These are phyloP conservation scores for Exidia glandulosa DNA, from an alignment of 768 basidiomycete species.

Conservation along the genomic window DNA sequence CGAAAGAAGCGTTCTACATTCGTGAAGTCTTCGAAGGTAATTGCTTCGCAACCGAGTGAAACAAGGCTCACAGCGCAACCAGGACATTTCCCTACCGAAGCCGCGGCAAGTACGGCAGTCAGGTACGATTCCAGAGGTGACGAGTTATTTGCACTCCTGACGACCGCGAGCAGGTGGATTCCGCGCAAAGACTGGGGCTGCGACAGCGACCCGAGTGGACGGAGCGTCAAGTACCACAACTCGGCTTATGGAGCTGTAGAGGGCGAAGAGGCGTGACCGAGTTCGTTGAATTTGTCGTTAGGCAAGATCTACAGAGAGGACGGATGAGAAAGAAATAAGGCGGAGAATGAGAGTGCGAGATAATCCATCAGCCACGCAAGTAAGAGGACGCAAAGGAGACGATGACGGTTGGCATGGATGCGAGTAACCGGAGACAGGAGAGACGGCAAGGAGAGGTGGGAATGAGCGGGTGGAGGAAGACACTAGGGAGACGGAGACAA, in stretches of 20 bases:
- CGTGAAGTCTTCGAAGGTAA: slow-evolving; percentile 83
- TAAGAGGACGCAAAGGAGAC: neutral
- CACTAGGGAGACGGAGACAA: neutral
- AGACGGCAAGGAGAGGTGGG: neutral
- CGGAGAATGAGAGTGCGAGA: neutral
- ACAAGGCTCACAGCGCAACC: slow-evolving; percentile 5
- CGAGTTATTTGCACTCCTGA: slow-evolving; percentile 6
- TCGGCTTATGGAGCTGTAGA: slow-evolving; percentile 54
- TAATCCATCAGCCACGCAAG: neutral
- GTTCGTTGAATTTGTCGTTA: neutral
- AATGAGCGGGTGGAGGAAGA: neutral
- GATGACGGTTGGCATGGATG: neutral
- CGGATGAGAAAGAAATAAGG: neutral
- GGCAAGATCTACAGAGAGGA: neutral
- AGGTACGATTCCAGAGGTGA: slow-evolving; percentile 38
- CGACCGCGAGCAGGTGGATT: slow-evolving; percentile 54
- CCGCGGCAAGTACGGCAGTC: slow-evolving; percentile 86
- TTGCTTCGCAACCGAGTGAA: slow-evolving; percentile 3
- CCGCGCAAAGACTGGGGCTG: slow-evolving; percentile 97
- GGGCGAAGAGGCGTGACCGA: neutral
- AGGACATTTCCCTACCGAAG: slow-evolving; percentile 74
- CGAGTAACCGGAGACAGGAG: neutral
- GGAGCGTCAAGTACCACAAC: slow-evolving; percentile 92
- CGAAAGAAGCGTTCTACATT: slow-evolving; percentile 93
- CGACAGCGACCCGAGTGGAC: slow-evolving; percentile 84